These are phyloP conservation scores for Otatea glauca DNA, from an alignment of 176 grass and related monocot species.

Conservation along the genomic window DNA sequence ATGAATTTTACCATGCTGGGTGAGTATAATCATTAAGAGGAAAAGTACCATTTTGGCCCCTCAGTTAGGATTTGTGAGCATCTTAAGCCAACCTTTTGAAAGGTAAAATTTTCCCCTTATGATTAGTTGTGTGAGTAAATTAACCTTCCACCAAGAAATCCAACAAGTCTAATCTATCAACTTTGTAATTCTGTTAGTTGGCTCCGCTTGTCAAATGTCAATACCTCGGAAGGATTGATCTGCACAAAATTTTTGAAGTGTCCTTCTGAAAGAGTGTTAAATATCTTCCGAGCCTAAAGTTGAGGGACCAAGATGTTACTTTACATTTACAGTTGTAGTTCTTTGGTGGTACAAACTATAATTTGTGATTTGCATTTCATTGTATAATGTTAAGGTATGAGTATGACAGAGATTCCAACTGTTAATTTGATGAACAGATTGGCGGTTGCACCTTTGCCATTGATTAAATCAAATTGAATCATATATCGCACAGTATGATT, in stretches of 20 bases:
- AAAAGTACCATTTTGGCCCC: background rate
- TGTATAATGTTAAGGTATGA: background rate
- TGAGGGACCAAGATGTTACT: background rate
- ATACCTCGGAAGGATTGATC: background rate
- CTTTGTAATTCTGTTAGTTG: background rate
- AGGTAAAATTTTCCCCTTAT: background rate
- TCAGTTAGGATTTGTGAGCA: background rate
- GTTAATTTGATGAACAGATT: background rate
- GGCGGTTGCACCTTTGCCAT: background rate
- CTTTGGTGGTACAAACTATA: background rate
- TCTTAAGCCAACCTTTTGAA: background rate
- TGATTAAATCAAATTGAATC: background rate
- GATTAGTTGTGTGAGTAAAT: background rate
- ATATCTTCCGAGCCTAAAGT: background rate
- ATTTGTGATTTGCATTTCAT: background rate
- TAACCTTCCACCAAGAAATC: background rate
- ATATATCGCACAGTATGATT: background rate
- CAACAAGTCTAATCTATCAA: background rate
- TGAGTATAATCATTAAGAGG: conserved; percentile 6
- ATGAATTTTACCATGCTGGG: background rate
- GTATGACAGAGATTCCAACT: background rate
- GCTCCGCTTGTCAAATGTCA: background rate
- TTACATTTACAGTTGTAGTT: background rate
- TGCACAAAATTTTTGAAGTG: background rate
- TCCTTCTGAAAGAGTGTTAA: background rate